These are phyloP conservation scores for Cladorrhinum sp. DNA, from an alignment of 2,329 filamentous ascomycete genomes.

Conservation along the genomic window DNA sequence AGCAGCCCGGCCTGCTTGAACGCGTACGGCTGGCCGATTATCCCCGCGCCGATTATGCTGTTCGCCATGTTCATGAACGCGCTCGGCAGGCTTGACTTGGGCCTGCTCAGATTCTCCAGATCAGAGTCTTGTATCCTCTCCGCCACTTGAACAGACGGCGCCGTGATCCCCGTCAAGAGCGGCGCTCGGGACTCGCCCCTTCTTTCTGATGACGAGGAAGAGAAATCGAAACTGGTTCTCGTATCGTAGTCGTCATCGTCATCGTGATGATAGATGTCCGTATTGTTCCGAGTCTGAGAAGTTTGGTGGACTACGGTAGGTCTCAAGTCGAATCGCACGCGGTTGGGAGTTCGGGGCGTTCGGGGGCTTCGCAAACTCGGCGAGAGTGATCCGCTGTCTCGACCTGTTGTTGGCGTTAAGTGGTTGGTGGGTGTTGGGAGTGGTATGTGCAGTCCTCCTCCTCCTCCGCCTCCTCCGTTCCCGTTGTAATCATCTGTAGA, in stretches of 20 bases:
- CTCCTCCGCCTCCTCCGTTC: too few species aligned
- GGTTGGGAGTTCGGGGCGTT: constrained; percentile 63
- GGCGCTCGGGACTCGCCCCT: constrained; percentile 59
- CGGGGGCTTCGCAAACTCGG: constrained; percentile 26
- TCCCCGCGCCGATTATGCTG: constrained; percentile 82
- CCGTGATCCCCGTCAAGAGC: constrained; percentile 78
- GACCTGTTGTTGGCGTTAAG: background rate
- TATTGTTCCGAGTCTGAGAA: constrained; percentile 2
- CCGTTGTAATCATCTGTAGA: background rate
- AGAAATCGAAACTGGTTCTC: constrained; percentile 29
- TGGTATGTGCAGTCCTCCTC: background rate
- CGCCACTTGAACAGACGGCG: constrained; percentile 67
- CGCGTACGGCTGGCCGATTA: constrained; percentile 90
- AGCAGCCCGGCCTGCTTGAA: constrained; percentile 85
- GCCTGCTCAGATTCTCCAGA: constrained; percentile 47
- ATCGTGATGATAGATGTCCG: constrained; percentile 27
- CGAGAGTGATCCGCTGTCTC: background rate
- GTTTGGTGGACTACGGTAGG: constrained; percentile 40
- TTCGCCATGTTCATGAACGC: constrained; percentile 99
- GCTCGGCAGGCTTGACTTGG: constrained; percentile 79
- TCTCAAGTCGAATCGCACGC: constrained; percentile 69
- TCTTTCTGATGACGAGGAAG: constrained; percentile 34
- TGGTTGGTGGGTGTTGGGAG: constrained; percentile 11
- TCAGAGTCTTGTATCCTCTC: constrained; percentile 39
- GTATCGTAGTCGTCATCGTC: constrained; percentile 31